These are phyloP conservation scores for Tuber magnatum DNA, from an alignment of 495 filamentous ascomycete species.

Conservation along the genomic window DNA sequence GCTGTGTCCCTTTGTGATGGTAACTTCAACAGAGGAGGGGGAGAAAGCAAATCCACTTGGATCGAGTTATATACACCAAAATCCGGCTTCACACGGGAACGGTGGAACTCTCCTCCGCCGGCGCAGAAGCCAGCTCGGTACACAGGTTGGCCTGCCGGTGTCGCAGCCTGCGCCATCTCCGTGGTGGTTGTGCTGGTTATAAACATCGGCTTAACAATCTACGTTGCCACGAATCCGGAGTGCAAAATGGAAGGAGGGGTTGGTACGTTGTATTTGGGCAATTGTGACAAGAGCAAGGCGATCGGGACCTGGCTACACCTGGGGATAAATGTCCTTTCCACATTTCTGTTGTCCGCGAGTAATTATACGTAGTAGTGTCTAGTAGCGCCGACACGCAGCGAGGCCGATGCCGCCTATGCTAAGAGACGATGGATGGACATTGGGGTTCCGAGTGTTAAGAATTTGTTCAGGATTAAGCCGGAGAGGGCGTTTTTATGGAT, in stretches of 20 bases:
- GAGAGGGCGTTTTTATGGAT: constrained; percentile 6
- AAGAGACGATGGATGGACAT: constrained; percentile 15
- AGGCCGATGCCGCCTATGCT: constrained; percentile 16
- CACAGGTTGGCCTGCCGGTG: not conserved
- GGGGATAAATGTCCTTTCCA: constrained; percentile 1
- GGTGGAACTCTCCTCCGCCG: not conserved
- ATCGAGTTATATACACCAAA: not conserved
- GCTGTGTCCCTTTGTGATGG: not conserved
- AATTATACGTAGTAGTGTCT: constrained; percentile 19
- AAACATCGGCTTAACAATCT: constrained; percentile 5
- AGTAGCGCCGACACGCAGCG: constrained; percentile 5
- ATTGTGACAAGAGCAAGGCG: not conserved
- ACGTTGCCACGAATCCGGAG: not conserved
- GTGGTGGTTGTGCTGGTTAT: not conserved
- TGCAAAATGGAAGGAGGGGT: not conserved
- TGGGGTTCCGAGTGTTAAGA: constrained; percentile 12
- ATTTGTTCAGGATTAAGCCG: not conserved
- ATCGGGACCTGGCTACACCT: not conserved
- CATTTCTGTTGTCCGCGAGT: not conserved
- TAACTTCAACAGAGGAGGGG: not conserved
- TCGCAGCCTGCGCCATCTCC: not conserved
- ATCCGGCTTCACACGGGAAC: not conserved
- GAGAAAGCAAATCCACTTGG: not conserved
- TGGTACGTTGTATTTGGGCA: constrained; percentile 5
- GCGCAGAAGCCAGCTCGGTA: not conserved